Conservation (phyloP, 1,139 yeast genomes). For the Lodderomyces orthopsilosis region DNA sequence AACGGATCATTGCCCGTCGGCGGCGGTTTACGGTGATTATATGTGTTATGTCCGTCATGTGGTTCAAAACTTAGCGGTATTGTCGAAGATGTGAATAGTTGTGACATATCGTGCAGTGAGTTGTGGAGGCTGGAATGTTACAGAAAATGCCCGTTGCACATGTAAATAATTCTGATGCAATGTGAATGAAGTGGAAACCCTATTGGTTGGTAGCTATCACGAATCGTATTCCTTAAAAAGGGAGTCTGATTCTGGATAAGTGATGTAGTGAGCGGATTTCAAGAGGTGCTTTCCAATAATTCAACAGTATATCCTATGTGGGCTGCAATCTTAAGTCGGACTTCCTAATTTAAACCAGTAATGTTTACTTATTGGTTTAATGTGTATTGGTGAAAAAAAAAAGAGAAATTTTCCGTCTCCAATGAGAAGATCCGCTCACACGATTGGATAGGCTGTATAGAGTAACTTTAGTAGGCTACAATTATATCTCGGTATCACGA, state of each 20-base stretch:
- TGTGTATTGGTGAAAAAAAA: neutral
- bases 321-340: neutral
- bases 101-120: conserved; percentile 24
- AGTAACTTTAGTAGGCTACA: neutral
- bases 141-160: neutral
- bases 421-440: neutral
- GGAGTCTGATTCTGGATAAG: too few species aligned
- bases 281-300: too few species aligned
- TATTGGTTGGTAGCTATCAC: too few species aligned
- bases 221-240: too few species aligned
- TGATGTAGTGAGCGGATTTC: too few species aligned
- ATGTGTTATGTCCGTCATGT: conserved; percentile 16
- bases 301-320: too few species aligned
- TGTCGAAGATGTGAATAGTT: conserved; percentile 39
- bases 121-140: neutral
- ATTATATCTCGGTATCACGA: too few species aligned
- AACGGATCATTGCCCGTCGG: conserved; percentile 3
- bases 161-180: neutral
- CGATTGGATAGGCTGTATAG: neutral
- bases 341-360: neutral
- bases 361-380: conserved; percentile 1
- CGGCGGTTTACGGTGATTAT: conserved; percentile 9
- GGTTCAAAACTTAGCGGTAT: conserved; percentile 41
- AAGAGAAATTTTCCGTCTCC: neutral
- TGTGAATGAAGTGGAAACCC: neutral